Evolutionary conservation across 2,329 filamentous ascomycete species (phyloP).

Genomic region (Neofusicoccum kwambonambiense): DNA sequence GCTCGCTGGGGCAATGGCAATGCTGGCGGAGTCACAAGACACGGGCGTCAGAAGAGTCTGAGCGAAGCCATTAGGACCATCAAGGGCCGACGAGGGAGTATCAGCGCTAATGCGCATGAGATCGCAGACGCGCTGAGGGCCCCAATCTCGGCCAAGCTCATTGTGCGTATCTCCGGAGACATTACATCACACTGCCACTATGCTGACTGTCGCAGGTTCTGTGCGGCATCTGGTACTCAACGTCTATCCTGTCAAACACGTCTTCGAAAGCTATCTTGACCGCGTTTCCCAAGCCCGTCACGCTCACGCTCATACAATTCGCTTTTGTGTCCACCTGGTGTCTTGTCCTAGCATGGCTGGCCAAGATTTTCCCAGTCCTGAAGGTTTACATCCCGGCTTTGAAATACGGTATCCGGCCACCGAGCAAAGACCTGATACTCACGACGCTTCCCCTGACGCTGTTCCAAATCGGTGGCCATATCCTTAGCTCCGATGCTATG

Average conservation of each 20-base stretch:
- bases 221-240: slow-evolving; percentile 90
- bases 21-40: slow-evolving; percentile 38
- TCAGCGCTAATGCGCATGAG: slow-evolving; percentile 90
- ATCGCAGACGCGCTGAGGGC: slow-evolving; percentile 87
- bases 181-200: slow-evolving; percentile 14
- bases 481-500: slow-evolving; percentile 90
- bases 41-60: slow-evolving; percentile 79
- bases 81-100: slow-evolving; percentile 74
- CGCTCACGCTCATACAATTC: slow-evolving; percentile 90
- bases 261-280: slow-evolving; percentile 97
- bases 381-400: slow-evolving; percentile 73
- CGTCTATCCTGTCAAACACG: slow-evolving; percentile 93
- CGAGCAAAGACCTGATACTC: slow-evolving; percentile 75
- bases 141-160: slow-evolving; percentile 81
- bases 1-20: slow-evolving; percentile 42
- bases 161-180: slow-evolving; percentile 59
- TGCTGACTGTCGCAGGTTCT: slow-evolving; percentile 58
- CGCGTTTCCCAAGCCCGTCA: slow-evolving; percentile 84
- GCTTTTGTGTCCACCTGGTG: slow-evolving; percentile 89
- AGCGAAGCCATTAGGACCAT: slow-evolving; percentile 85
- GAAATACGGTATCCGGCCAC: slow-evolving; percentile 77
- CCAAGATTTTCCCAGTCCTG: slow-evolving; percentile 68
- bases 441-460: slow-evolving; percentile 88
- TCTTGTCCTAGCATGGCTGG: slow-evolving; percentile 73
- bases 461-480: slow-evolving; percentile 92